Evolutionary conservation across 208 protist genomes (phyloP).

Genomic region (Phytomonas sp.): DNA sequence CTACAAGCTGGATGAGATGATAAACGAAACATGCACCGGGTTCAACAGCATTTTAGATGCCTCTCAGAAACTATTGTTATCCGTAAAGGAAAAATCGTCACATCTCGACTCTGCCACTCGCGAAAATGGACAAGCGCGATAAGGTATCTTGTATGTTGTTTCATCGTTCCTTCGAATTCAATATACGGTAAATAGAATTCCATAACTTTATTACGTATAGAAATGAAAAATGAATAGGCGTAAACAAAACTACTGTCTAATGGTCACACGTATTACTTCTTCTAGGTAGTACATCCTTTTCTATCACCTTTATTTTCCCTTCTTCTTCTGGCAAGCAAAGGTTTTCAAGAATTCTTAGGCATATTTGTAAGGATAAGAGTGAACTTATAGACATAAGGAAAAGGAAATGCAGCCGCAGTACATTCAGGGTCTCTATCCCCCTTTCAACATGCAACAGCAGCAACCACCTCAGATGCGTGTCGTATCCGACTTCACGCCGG

Average conservation of each 20-base stretch:
- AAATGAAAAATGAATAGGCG: not conserved
- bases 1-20: constrained; percentile 62
- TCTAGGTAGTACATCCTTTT: not conserved
- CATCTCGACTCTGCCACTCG: not conserved
- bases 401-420: constrained; percentile 9
- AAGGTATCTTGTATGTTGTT: not conserved
- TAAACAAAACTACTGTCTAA: not conserved
- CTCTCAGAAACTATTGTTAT: constrained; percentile 66
- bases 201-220: not conserved
- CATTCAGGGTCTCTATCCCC: not conserved
- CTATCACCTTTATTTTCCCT: not conserved
- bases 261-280: not conserved
- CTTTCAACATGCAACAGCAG: constrained; percentile 8
- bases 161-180: not conserved
- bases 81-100: constrained; percentile 60
- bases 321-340: not conserved
- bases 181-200: not conserved
- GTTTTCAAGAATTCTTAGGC: not conserved
- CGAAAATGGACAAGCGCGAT: constrained; percentile 2
- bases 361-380: not conserved
- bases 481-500: constrained; percentile 7
- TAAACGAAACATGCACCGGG: constrained; percentile 69
- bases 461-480: constrained; percentile 8
- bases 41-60: constrained; percentile 87
- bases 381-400: not conserved